Percentiles rank a stretch among this genome's conserved stretches.
These are phyloP conservation scores for Phalaenopsis aphrodite DNA, from an alignment of 106 monocot species.

Conservation along the genomic window DNA sequence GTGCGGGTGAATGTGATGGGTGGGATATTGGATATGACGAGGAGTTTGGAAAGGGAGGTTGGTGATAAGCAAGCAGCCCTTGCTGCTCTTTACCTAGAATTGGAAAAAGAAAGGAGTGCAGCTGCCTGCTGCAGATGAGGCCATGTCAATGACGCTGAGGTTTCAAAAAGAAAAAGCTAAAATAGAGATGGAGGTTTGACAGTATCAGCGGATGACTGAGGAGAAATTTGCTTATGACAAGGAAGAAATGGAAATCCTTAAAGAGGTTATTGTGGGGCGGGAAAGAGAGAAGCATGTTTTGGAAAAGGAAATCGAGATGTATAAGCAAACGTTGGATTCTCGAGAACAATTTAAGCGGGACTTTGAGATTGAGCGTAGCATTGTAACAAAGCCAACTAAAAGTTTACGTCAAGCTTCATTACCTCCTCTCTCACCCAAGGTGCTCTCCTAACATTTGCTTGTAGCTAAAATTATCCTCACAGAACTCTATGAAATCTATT, in stretches of 20 bases:
- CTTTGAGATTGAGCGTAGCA: background rate
- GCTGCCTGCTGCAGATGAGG: constrained; percentile 85
- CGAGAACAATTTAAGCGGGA: background rate
- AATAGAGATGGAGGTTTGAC: constrained; percentile 73
- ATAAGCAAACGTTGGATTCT: constrained; percentile 29
- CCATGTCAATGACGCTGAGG: constrained; percentile 89
- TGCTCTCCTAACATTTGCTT: background rate
- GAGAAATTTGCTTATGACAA: constrained; percentile 78
- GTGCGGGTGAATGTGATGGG: constrained; percentile 6
- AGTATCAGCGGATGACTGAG: constrained; percentile 66
- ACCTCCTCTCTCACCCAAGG: constrained; percentile 48
- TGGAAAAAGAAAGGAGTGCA: constrained; percentile 92
- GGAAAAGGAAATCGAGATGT: constrained; percentile 60
- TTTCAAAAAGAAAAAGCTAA: constrained; percentile 87
- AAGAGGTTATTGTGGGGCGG: constrained; percentile 73
- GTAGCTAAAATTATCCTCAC: background rate
- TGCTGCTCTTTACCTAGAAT: constrained; percentile 46
- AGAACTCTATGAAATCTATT: background rate
- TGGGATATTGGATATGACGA: constrained; percentile 6
- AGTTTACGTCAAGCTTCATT: constrained; percentile 22
- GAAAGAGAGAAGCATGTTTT: constrained; percentile 67
- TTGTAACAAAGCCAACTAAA: constrained; percentile 27
- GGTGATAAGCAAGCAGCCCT: constrained; percentile 37
- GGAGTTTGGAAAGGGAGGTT: constrained; percentile 39
- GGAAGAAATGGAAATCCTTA: constrained; percentile 81